Evolutionary conservation across 148 eudicot species (phyloP), one percentile per base, ranked within the genome.

Genomic region (Rhododendron vialii): DNA sequence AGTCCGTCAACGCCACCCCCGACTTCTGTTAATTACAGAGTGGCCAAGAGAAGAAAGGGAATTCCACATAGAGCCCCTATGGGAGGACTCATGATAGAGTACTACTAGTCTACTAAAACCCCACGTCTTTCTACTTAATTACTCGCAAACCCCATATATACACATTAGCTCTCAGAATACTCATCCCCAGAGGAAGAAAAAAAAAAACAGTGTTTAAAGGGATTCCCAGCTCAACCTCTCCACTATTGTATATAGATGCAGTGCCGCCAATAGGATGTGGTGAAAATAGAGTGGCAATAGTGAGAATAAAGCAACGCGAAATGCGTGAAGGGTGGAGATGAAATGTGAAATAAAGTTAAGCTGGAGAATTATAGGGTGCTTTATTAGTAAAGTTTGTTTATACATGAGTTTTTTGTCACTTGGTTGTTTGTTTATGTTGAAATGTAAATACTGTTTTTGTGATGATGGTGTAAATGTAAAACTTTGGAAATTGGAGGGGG

Each of bases 11-110:
- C 99, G 81, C 99, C 99, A 1, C 96, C 98, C 1, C 95, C 95
- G 81, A 92, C 95, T 7, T 73, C 92, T 4, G 88, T 85, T 51
- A 92, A 53, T 85, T 88, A 63, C 91, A 86, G 97, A 80, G 85
- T 90, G 3, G 91, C 93, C 89, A 95, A 96, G 89, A 81, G 99
- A 80, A 95, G 99, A 82, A 96, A 96, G 95, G 99, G 99, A 22
- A 96, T 94, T 83, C 99, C 99, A 67, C 99, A 95, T 86, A 94
- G 99, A 90, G 97, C 99, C 86, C 99, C 99, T 88, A 90, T 90
- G 84, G 94, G 90, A 71, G 93, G 93, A 33, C 87, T 92, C 7
- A 67, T 88, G 41, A 89, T 94, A 87, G 94, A 94, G 79, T 92
- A 89, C 84, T 92, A 87, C 84, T 92, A 87, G 26, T 24, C 50